Evolutionary conservation across 371 early-diverging fungal genomes (phyloP).

Genomic region (Smittium culicis): DNA sequence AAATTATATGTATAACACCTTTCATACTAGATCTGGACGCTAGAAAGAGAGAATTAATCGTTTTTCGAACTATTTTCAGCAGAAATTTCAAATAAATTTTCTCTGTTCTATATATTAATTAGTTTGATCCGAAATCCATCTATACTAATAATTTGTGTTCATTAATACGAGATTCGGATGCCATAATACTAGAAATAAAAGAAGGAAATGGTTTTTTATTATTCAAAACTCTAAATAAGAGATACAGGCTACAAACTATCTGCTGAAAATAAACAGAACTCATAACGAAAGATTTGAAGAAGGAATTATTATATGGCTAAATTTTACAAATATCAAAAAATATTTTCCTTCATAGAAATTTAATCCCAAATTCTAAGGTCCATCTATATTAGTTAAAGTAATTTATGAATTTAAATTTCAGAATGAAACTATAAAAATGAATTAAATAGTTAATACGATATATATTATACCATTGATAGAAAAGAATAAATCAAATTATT

Average conservation of each 20-base stretch:
- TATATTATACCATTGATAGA: too few relatives aligned
- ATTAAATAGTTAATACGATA: too few relatives aligned
- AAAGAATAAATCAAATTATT: too few relatives aligned
- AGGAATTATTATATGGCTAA: background rate
- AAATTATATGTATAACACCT: background rate
- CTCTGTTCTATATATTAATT: background rate
- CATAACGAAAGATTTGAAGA: background rate
- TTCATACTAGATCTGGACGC: background rate
- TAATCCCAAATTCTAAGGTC: too few relatives aligned
- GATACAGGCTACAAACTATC: background rate
- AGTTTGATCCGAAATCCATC: background rate
- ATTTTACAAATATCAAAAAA: constrained; percentile 1
- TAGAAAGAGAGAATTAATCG: constrained; percentile 5
- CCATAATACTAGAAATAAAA: background rate
- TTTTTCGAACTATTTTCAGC: background rate
- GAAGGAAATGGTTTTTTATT: background rate
- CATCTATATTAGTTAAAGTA: too few relatives aligned
- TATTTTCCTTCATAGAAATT: too few relatives aligned
- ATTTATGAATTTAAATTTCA: too few relatives aligned
- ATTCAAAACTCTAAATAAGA: constrained; percentile 5
- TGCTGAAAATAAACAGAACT: background rate
- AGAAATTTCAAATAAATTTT: background rate
- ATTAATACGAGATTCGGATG: background rate
- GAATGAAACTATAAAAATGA: too few relatives aligned
- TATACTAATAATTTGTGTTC: background rate